These are phyloP conservation scores for Brassica juncea DNA, from an alignment of 345 rosid genomes.

Conservation along the genomic window DNA sequence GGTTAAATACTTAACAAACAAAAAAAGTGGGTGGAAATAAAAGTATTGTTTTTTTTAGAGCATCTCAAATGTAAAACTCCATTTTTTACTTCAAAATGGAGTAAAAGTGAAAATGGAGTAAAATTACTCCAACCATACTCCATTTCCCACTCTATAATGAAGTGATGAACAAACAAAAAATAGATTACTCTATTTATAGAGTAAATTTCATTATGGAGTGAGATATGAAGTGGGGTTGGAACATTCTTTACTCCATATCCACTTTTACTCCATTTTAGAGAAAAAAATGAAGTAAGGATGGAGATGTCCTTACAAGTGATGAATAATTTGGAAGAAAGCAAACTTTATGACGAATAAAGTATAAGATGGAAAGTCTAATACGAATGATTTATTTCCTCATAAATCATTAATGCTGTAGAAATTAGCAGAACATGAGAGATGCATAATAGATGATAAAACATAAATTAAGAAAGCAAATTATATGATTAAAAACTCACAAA, in stretches of 20 bases:
- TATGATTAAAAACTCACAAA: not conserved
- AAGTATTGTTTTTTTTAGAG: not conserved
- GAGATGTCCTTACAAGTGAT: not conserved
- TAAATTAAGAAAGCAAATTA: not conserved
- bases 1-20: not conserved
- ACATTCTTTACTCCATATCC: too few relatives aligned
- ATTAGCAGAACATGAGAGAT: not conserved
- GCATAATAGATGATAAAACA: not conserved
- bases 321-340: constrained; percentile 20
- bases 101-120: too few relatives aligned
- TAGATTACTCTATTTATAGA: too few relatives aligned
- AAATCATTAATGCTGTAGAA: not conserved
- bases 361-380: constrained; percentile 19
- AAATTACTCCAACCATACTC: too few relatives aligned
- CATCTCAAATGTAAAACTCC: too few relatives aligned
- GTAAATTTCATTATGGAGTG: too few relatives aligned
- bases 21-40: not conserved
- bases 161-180: too few relatives aligned
- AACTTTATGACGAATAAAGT: constrained; percentile 31
- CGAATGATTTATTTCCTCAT: constrained; percentile 4
- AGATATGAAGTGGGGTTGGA: too few relatives aligned
- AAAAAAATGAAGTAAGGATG: too few relatives aligned
- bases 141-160: too few relatives aligned
- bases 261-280: too few relatives aligned
- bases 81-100: too few relatives aligned